Conservation (phyloP, 1,284 basidiomycete genomes). For the Cryptococcus wingfieldii region DNA sequence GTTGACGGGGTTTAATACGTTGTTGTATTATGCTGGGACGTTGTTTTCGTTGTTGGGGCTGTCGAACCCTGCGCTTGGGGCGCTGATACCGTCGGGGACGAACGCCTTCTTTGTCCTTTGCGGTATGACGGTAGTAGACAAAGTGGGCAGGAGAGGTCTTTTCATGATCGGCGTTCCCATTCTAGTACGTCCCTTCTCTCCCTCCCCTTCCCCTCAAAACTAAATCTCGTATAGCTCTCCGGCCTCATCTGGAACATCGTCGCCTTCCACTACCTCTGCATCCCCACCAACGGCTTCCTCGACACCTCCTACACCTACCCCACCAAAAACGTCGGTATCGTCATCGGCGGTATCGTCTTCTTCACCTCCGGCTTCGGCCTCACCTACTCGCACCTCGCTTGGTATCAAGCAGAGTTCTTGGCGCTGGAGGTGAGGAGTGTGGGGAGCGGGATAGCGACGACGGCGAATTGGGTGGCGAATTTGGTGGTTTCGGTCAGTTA, state of each 20-base stretch:
- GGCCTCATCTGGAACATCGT: conserved; percentile 32
- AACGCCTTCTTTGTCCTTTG: conserved; percentile 37
- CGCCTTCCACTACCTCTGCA: conserved; percentile 25
- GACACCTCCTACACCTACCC: conserved; percentile 18
- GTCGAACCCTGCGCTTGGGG: conserved; percentile 33
- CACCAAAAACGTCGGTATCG: conserved; percentile 21
- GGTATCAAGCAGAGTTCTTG: conserved; percentile 41
- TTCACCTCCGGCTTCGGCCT: conserved; percentile 39
- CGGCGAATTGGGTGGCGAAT: conserved; percentile 22
- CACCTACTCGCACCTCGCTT: conserved; percentile 39
- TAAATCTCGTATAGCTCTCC: conserved; percentile 1
- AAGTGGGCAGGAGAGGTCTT: conserved; percentile 35
- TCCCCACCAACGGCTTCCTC: conserved; percentile 11
- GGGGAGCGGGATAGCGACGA: conserved; percentile 22
- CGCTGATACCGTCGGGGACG: conserved; percentile 32
- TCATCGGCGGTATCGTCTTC: conserved; percentile 37
- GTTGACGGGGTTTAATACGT: conserved; percentile 42
- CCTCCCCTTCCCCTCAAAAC: background rate
- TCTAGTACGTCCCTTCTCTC: conserved; percentile 11
- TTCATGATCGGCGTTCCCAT: conserved; percentile 23
- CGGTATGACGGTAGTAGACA: conserved; percentile 36
- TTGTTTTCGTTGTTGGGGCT: conserved; percentile 42
- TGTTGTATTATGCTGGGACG: conserved; percentile 36
- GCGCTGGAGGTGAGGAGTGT: conserved; percentile 37
- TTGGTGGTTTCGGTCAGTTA: conserved; percentile 23